These are phyloP conservation scores for Setaria viridis DNA, from an alignment of 202 grass and related monocot species.

Conservation along the genomic window DNA sequence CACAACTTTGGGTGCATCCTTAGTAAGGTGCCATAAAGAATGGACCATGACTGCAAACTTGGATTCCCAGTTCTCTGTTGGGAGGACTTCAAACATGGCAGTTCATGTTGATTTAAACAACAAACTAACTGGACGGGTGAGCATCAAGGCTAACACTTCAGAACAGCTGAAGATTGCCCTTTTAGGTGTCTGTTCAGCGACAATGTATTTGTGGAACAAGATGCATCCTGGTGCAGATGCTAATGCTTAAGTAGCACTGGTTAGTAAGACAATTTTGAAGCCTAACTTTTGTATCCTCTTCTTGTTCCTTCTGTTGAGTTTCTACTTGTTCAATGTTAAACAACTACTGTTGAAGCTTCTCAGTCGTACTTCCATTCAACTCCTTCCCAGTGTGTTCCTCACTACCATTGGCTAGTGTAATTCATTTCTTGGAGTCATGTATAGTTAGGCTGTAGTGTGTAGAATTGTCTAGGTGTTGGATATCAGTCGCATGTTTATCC, in stretches of 20 bases:
- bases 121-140: slow-evolving; percentile 67
- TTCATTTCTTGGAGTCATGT: slow-evolving; percentile 9
- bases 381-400: slow-evolving; percentile 21
- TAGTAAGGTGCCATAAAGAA: slow-evolving; percentile 72
- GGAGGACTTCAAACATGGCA: slow-evolving; percentile 59
- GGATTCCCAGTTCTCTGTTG: slow-evolving; percentile 65
- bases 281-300: slow-evolving; percentile 21
- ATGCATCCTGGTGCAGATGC: slow-evolving; percentile 43
- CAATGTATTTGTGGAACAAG: slow-evolving; percentile 63
- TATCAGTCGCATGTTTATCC: neutral
- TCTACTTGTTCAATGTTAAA: slow-evolving; percentile 33
- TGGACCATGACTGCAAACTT: slow-evolving; percentile 66
- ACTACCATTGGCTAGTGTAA: slow-evolving; percentile 8
- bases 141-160: slow-evolving; percentile 69
- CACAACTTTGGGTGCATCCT: slow-evolving; percentile 66
- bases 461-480: neutral
- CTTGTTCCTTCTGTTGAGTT: slow-evolving; percentile 35
- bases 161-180: slow-evolving; percentile 72
- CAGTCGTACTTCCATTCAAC: neutral
- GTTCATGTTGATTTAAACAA: slow-evolving; percentile 75
- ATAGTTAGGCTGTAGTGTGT: slow-evolving; percentile 3
- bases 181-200: slow-evolving; percentile 65
- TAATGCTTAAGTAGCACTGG: slow-evolving; percentile 44
- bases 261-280: slow-evolving; percentile 47
- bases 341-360: slow-evolving; percentile 2